These are phyloP conservation scores for Fragaria ananassa DNA, from an alignment of 306 rosid species.

Conservation along the genomic window DNA sequence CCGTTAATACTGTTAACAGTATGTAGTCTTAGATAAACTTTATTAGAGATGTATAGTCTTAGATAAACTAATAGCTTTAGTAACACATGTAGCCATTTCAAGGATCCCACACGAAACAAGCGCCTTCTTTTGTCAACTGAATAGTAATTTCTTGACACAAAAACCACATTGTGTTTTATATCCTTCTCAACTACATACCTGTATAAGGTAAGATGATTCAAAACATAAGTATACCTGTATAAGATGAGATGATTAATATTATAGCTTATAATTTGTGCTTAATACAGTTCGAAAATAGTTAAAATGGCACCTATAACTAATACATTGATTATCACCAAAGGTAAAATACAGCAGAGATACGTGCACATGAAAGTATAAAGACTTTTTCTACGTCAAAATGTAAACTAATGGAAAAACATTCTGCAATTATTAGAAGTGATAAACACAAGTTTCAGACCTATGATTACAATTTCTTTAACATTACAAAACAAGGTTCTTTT, in stretches of 20 bases:
- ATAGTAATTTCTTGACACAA: conserved; percentile 91
- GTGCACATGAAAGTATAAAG: neutral
- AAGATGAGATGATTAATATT: conserved; percentile 23
- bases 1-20: too few species aligned
- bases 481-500: neutral
- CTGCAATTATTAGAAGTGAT: neutral
- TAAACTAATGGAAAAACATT: neutral
- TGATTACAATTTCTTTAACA: neutral
- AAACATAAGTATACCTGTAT: conserved; percentile 46
- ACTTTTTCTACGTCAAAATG: neutral
- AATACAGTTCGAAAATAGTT: neutral
- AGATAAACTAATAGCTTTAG: neutral
- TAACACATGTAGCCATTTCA: conserved; percentile 62
- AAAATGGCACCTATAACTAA: neutral
- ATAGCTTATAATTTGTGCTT: neutral
- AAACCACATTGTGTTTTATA: conserved; percentile 73
- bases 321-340: neutral
- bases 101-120: conserved; percentile 71
- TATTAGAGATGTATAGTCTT: neutral
- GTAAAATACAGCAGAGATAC: neutral
- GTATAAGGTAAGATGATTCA: conserved; percentile 30
- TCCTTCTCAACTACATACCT: conserved; percentile 97
- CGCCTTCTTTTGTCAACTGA: conserved; percentile 88
- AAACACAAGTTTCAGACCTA: neutral
- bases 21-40: too few species aligned